Evolutionary conservation across 495 filamentous ascomycete species (phyloP).

Genomic region (Apodospora peruviana): DNA sequence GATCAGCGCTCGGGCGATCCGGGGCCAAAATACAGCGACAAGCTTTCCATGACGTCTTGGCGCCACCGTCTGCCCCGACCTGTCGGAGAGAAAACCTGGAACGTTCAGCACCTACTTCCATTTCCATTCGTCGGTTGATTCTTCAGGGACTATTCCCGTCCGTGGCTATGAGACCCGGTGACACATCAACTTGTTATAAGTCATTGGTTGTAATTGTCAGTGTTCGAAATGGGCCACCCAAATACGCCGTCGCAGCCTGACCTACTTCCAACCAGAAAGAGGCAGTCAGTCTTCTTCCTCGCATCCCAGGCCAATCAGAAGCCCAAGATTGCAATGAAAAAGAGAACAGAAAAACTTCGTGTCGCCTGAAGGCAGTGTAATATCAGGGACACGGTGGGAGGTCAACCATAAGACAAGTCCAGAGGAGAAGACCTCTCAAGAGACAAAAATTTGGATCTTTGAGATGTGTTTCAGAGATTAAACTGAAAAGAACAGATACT

Average conservation of each 20-base stretch:
- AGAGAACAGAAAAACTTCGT: conserved; percentile 5
- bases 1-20: too few relatives aligned
- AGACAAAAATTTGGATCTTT: conserved; percentile 4
- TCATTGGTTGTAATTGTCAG: too few relatives aligned
- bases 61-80: not conserved
- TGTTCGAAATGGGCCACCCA: too few relatives aligned
- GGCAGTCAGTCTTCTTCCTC: conserved; percentile 2
- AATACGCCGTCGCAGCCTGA: not conserved
- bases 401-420: conserved; percentile 1
- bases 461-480: conserved; percentile 55
- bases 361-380: conserved; percentile 14
- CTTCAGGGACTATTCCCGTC: too few relatives aligned
- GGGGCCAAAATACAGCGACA: not conserved
- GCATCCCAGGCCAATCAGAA: conserved; percentile 8
- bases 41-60: not conserved
- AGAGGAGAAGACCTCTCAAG: not conserved
- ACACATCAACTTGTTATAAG: too few relatives aligned
- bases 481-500: conserved; percentile 99
- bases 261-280: not conserved
- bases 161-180: too few relatives aligned
- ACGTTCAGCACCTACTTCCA: too few relatives aligned
- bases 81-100: too few relatives aligned
- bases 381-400: conserved; percentile 11
- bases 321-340: conserved; percentile 11
- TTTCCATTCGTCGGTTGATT: too few relatives aligned